A percentile compares a stretch with the other conserved stretches of the same genome.
phyloP scores from a whole-genome alignment of 1,139 yeast genomes.

The Wickerhamiella pararugosa region DNA sequence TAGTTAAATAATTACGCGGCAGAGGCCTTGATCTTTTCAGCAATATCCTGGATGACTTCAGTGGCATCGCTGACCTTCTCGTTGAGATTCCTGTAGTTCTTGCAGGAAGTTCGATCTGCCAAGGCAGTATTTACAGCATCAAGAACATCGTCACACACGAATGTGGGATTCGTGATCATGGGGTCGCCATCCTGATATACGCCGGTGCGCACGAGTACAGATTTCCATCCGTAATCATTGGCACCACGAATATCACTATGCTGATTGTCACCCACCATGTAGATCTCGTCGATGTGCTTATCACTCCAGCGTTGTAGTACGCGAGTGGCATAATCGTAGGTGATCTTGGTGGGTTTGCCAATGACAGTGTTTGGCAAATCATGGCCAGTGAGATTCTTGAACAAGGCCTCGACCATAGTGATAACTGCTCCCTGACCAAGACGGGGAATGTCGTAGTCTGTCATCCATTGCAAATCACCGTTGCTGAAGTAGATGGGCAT shows the following conservation, averaged over 20 bases:
- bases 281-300: slow-evolving; percentile 26
- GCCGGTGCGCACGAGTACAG: slow-evolving; percentile 72
- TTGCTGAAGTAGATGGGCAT: slow-evolving; percentile 77
- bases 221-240: slow-evolving; percentile 73
- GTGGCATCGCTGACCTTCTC: too few relatives aligned
- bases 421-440: slow-evolving; percentile 91
- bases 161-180: slow-evolving; percentile 23
- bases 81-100: too few relatives aligned
- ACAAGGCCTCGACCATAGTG: slow-evolving; percentile 46
- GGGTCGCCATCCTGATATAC: slow-evolving; percentile 65
- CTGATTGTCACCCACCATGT: slow-evolving; percentile 96
- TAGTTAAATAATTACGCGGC: slow-evolving; percentile 3
- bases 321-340: slow-evolving; percentile 59
- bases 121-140: slow-evolving; percentile 26
- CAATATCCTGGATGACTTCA: too few relatives aligned
- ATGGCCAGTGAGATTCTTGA: slow-evolving; percentile 38
- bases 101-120: too few relatives aligned
- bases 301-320: slow-evolving; percentile 11
- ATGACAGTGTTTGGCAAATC: slow-evolving; percentile 42
- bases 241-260: slow-evolving; percentile 88
- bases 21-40: too few relatives aligned
- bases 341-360: slow-evolving; percentile 74
- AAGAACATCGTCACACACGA: slow-evolving; percentile 24
- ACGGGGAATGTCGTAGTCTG: slow-evolving; percentile 62
- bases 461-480: slow-evolving; percentile 84